Evolutionary conservation across 495 filamentous ascomycete genomes (phyloP).

Genomic region (Hypoxylon subgilvum): DNA sequence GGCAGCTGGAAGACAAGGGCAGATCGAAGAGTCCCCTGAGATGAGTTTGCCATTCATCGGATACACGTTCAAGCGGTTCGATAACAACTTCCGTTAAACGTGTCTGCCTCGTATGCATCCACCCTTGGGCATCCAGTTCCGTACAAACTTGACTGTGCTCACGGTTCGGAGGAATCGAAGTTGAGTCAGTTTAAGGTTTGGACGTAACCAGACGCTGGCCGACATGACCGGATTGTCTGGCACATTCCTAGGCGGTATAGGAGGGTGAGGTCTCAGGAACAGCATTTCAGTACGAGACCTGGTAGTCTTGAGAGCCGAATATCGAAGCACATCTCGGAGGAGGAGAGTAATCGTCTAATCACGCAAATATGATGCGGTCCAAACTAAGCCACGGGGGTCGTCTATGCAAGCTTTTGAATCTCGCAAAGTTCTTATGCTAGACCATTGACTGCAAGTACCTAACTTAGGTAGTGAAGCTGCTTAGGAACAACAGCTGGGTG

Average conservation of each 20-base stretch:
- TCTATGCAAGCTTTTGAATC: conserved; percentile 21
- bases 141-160: background rate
- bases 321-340: conserved; percentile 13
- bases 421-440: conserved; percentile 12
- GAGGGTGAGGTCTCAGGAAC: background rate
- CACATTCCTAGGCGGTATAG: background rate
- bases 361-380: conserved; percentile 13
- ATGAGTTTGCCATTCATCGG: conserved; percentile 97
- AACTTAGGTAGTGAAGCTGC: background rate
- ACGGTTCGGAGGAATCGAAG: background rate
- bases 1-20: conserved; percentile 45
- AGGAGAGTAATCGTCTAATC: conserved; percentile 16
- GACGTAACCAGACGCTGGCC: background rate
- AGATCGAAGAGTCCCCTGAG: conserved; percentile 65
- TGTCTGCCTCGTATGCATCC: background rate
- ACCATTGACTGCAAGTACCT: background rate
- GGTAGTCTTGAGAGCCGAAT: conserved; percentile 26
- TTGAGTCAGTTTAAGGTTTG: background rate
- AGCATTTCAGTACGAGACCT: conserved; percentile 20
- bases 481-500: background rate
- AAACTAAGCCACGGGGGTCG: conserved; percentile 7
- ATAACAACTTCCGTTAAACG: conserved; percentile 67
- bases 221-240: conserved; percentile 5
- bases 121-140: background rate
- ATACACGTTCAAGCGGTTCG: conserved; percentile 98